A percentile compares a stretch with the other conserved stretches of the same genome.
Evolutionary conservation across 2,329 filamentous ascomycete species (phyloP).

Genomic region (Colletotrichum liaoningense): DNA sequence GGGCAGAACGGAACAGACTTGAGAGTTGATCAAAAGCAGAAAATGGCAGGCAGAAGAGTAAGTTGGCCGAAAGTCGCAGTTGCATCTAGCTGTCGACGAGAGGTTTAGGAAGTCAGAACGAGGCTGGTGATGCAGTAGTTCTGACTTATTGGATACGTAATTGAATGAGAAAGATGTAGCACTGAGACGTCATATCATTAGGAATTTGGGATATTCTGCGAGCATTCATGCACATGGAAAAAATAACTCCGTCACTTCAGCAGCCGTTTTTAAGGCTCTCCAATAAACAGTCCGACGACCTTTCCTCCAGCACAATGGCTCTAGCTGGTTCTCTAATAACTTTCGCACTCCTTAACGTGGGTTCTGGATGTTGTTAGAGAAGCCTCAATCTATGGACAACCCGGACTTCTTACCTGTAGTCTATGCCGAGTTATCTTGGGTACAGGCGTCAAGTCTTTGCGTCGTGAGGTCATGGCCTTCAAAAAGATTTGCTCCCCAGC

Average conservation of each 20-base stretch:
- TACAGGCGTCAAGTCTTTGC: not conserved
- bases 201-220: not conserved
- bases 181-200: not conserved
- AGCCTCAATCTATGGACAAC: not conserved
- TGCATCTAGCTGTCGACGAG: too few relatives aligned
- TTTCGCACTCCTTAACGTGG: not conserved
- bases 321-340: not conserved
- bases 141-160: too few relatives aligned
- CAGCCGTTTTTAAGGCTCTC: not conserved
- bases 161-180: not conserved
- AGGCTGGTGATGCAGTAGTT: too few relatives aligned
- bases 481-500: constrained; percentile 15
- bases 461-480: not conserved
- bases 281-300: not conserved
- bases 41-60: not conserved
- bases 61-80: too few relatives aligned
- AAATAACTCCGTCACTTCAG: not conserved
- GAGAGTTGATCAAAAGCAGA: not conserved
- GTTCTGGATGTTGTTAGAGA: not conserved
- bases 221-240: not conserved
- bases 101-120: too few relatives aligned
- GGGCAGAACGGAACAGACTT: not conserved
- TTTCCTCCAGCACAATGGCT: not conserved
- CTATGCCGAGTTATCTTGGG: not conserved
- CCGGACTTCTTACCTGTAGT: not conserved